Conservation (phyloP, 495 filamentous ascomycete genomes). For the Penicillium paradoxum region DNA sequence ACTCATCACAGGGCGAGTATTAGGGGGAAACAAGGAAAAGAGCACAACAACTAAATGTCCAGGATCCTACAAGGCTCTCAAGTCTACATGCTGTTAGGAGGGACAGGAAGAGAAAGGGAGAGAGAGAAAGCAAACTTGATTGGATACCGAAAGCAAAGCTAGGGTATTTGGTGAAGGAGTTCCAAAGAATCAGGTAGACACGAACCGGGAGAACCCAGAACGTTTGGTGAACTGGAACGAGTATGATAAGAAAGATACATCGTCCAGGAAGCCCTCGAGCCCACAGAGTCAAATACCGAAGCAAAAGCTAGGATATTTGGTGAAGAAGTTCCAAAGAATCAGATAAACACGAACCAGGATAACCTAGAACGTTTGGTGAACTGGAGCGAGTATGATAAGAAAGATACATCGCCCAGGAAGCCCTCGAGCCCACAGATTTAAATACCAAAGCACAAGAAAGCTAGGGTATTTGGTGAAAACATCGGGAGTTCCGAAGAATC, state of each 20-base stretch:
- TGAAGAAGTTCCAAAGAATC: not conserved
- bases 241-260: not conserved
- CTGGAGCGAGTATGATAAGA: not conserved
- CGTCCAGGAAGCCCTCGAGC: not conserved
- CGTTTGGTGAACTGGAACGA: not conserved
- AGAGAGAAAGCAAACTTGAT: too few relatives aligned
- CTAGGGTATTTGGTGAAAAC: too few relatives aligned
- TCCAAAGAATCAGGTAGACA: not conserved
- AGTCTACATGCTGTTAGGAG: not conserved
- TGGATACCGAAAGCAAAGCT: too few relatives aligned
- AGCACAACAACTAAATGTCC: not conserved
- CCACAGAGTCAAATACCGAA: not conserved
- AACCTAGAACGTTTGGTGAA: not conserved
- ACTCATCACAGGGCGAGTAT: slow-evolving; percentile 18
- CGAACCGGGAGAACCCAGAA: not conserved
- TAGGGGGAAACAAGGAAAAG: not conserved
- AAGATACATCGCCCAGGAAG: not conserved
- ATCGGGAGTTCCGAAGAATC: too few relatives aligned
- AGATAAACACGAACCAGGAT: not conserved
- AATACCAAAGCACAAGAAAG: too few relatives aligned
- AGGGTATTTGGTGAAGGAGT: not conserved
- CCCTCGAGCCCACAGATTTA: too few relatives aligned
- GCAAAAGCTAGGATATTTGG: not conserved
- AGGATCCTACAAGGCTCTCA: not conserved
- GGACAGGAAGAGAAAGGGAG: not conserved